phyloP scores from a whole-genome alignment of 306 rosid species.

The Quercus parvula region DNA sequence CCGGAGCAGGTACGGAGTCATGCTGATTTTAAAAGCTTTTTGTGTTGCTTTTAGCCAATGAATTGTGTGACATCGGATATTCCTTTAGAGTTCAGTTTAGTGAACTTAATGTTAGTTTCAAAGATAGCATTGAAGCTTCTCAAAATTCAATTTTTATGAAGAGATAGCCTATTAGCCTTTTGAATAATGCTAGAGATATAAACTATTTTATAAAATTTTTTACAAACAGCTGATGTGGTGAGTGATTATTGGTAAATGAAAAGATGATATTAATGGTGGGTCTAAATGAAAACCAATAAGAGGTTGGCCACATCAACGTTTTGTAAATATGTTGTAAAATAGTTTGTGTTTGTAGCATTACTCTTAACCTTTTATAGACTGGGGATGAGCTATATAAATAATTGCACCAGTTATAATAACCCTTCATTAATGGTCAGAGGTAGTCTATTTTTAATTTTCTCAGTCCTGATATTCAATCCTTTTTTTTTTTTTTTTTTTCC shows the following conservation, averaged over 20 bases:
- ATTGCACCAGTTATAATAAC: neutral
- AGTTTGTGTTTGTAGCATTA: too few species aligned
- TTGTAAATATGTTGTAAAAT: too few species aligned
- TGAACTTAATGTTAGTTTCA: neutral
- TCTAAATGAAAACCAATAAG: too few species aligned
- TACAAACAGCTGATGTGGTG: too few species aligned
- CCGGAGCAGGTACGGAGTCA: conserved; percentile 45
- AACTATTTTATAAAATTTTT: too few species aligned
- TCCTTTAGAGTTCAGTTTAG: neutral
- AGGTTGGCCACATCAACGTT: too few species aligned
- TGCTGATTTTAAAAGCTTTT: neutral
- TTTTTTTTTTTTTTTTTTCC: neutral
- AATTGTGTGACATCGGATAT: neutral
- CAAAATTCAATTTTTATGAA: neutral
- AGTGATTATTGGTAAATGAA: too few species aligned
- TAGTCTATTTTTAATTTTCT: neutral
- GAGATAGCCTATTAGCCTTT: neutral
- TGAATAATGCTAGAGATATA: neutral
- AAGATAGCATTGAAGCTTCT: neutral
- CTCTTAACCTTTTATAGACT: neutral
- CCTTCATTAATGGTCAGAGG: neutral
- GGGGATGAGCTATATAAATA: neutral
- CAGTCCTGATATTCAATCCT: neutral
- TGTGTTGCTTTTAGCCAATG: neutral
- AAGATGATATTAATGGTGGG: too few species aligned